These are phyloP conservation scores for Platanus orientalis DNA, from an alignment of 164 flowering plant genomes.

Conservation along the genomic window DNA sequence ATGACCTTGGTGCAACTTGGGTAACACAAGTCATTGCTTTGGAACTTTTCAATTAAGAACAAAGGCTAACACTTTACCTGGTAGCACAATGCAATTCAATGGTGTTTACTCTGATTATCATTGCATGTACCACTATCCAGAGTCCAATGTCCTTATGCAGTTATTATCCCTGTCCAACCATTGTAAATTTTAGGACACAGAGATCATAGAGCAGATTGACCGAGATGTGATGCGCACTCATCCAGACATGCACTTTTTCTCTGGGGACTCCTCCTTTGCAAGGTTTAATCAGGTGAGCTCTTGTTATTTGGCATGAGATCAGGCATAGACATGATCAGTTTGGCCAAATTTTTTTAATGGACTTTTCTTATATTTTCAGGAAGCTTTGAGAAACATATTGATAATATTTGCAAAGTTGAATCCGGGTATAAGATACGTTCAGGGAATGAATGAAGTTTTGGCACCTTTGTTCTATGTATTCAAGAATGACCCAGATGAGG, in stretches of 20 bases:
- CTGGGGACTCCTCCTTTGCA: conserved; percentile 70
- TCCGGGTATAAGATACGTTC: conserved; percentile 97
- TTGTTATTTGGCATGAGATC: background rate
- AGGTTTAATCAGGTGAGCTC: conserved; percentile 69
- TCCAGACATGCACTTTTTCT: conserved; percentile 93
- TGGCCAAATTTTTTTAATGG: background rate
- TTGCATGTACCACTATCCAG: too few species aligned
- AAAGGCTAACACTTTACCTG: too few species aligned
- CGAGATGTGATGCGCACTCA: conserved; percentile 98
- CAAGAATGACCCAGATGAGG: conserved; percentile 83
- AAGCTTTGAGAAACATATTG: conserved; percentile 72
- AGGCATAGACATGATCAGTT: background rate
- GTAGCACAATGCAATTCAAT: too few species aligned
- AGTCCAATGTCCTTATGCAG: background rate
- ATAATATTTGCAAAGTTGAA: conserved; percentile 92
- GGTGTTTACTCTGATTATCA: too few species aligned
- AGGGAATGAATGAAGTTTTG: conserved; percentile 98
- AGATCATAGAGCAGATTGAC: conserved; percentile 93
- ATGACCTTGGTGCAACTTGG: too few species aligned
- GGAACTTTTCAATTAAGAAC: too few species aligned
- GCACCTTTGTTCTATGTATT: conserved; percentile 91
- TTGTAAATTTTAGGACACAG: conserved; percentile 61
- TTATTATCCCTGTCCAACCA: background rate
- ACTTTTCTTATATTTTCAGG: conserved; percentile 39
- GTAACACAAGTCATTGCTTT: too few species aligned